phyloP scores from a whole-genome alignment of 169 alveolate genomes.

The Neospora caninum region DNA sequence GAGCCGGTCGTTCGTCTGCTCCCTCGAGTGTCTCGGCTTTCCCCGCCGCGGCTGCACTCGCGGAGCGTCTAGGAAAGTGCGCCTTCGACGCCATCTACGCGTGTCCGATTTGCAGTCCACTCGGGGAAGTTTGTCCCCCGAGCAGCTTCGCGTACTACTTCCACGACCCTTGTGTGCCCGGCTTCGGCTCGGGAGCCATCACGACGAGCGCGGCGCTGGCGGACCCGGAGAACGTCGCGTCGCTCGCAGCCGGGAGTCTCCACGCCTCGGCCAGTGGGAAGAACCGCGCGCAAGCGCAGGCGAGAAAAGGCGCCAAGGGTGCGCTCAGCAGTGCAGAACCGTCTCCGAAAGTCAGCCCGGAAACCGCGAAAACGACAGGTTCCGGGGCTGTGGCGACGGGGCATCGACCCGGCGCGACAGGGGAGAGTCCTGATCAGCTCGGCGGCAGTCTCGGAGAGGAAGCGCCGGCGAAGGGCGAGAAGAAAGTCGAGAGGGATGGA shows the following conservation, averaged over 20 bases:
- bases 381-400: background rate
- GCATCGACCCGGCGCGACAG: background rate
- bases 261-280: background rate
- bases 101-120: constrained; percentile 31
- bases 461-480: too few relatives aligned
- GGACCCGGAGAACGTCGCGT: background rate
- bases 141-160: background rate
- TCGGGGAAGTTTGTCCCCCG: constrained; percentile 26
- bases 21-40: background rate
- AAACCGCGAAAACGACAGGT: background rate
- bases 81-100: constrained; percentile 26
- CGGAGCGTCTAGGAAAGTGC: background rate
- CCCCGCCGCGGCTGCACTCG: background rate
- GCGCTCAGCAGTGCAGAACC: background rate
- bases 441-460: background rate
- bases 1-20: background rate
- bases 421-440: background rate
- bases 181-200: constrained; percentile 21
- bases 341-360: background rate
- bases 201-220: constrained; percentile 29
- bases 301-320: background rate
- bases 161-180: background rate
- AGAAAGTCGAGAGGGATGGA: too few relatives aligned
- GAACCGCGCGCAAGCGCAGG: background rate
- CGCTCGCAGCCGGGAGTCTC: background rate